Evolutionary conservation across 179 eudicot genomes (phyloP).

Genomic region (Beta corolliflora): DNA sequence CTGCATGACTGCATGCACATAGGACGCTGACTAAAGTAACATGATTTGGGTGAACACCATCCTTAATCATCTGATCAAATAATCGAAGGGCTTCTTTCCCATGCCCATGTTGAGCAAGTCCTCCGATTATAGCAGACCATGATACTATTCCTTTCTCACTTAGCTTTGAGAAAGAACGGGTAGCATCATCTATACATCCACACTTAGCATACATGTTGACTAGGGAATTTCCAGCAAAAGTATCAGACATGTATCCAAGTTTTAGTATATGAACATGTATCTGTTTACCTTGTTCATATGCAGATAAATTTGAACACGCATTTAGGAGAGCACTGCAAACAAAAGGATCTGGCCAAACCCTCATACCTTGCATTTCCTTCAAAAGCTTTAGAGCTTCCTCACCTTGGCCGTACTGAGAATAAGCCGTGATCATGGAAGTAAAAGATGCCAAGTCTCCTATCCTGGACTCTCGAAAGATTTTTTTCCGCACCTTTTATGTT

Average conservation of each 20-base stretch:
- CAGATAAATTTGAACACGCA: constrained; percentile 75
- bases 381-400: constrained; percentile 78
- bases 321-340: constrained; percentile 71
- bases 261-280: constrained; percentile 70
- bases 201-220: constrained; percentile 89
- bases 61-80: constrained; percentile 59
- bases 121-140: constrained; percentile 88
- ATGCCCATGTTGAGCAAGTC: constrained; percentile 84
- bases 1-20: constrained; percentile 79
- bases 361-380: constrained; percentile 46
- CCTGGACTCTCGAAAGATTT: constrained; percentile 55
- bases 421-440: constrained; percentile 75
- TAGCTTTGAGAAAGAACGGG: constrained; percentile 57
- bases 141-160: constrained; percentile 65
- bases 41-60: constrained; percentile 60
- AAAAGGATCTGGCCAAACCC: constrained; percentile 64
- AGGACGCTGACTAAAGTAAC: constrained; percentile 75
- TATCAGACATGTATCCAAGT: constrained; percentile 54
- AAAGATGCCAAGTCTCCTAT: constrained; percentile 60
- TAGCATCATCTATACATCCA: constrained; percentile 78
- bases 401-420: constrained; percentile 73
- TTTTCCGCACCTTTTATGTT: constrained; percentile 47
- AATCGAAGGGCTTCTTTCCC: constrained; percentile 66
- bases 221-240: constrained; percentile 75
- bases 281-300: constrained; percentile 89